Evolutionary conservation across 495 filamentous ascomycete genomes (phyloP).

Genomic region (Hypoxylon subgilvum): DNA sequence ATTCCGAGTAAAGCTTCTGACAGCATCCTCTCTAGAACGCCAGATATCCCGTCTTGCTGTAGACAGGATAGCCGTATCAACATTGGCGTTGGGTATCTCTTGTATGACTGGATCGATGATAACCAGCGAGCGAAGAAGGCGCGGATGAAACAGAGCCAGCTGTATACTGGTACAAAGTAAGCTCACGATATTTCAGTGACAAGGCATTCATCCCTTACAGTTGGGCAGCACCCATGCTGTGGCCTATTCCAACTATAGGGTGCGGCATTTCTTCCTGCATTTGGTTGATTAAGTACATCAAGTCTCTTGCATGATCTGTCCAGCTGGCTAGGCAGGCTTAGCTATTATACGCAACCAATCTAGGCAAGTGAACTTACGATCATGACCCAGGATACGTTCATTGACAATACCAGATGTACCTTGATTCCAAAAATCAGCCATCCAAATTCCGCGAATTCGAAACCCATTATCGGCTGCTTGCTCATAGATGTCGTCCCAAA

Average conservation of each 20-base stretch:
- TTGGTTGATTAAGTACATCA: slow-evolving; percentile 84
- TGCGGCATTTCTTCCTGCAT: slow-evolving; percentile 84
- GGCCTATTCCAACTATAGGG: slow-evolving; percentile 87
- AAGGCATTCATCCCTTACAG: no score
- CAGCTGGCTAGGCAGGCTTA: no score
- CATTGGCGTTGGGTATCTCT: slow-evolving; percentile 48
- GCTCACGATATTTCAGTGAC: no score
- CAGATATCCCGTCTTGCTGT: slow-evolving; percentile 73
- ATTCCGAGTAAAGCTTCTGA: slow-evolving; percentile 61
- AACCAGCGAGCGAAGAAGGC: slow-evolving; percentile 76
- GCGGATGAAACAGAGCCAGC: slow-evolving; percentile 76
- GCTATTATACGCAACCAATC: no score
- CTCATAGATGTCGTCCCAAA: slow-evolving; percentile 77
- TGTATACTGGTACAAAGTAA: no score
- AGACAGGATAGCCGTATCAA: slow-evolving; percentile 56
- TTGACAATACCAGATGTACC: slow-evolving; percentile 78
- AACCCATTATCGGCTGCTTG: slow-evolving; percentile 60
- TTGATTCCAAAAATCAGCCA: slow-evolving; percentile 79
- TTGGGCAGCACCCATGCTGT: slow-evolving; percentile 83
- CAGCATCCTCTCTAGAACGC: slow-evolving; percentile 69
- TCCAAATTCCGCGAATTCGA: slow-evolving; percentile 81
- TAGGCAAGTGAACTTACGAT: no score
- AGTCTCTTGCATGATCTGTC: slow-evolving; percentile 85
- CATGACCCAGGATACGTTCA: slow-evolving; percentile 74
- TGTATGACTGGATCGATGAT: slow-evolving; percentile 84